These are phyloP conservation scores for Zasmidium citrigriseum DNA, from an alignment of 2,329 filamentous ascomycete genomes.

Conservation along the genomic window DNA sequence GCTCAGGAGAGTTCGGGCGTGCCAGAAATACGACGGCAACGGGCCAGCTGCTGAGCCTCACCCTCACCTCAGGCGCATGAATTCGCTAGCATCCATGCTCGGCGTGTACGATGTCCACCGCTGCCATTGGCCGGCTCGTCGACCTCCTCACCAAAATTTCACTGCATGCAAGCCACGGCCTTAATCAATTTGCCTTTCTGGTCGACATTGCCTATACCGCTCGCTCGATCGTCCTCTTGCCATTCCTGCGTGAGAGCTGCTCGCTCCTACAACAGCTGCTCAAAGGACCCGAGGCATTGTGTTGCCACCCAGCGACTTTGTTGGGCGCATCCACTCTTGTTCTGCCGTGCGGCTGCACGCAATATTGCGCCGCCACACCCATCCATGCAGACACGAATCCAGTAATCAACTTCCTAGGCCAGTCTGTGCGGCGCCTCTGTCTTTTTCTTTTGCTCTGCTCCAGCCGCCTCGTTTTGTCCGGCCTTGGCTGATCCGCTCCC, in stretches of 20 bases:
- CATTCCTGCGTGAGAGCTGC: not conserved
- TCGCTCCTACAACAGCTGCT: not conserved
- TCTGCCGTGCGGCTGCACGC: not conserved
- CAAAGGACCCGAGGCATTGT: constrained; percentile 1
- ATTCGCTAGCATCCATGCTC: not conserved
- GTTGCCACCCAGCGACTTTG: not conserved
- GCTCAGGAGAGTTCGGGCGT: not conserved
- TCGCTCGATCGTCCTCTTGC: too few relatives aligned
- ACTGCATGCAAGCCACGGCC: not conserved
- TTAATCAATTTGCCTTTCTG: constrained; percentile 3
- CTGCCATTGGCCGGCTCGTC: not conserved
- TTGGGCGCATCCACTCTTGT: not conserved
- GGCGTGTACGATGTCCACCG: not conserved
- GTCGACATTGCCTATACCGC: not conserved
- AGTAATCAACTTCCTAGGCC: not conserved
- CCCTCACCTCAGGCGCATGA: not conserved
- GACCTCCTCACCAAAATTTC: not conserved
- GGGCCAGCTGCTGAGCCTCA: not conserved
- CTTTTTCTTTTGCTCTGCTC: constrained; percentile 1
- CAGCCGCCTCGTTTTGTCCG: constrained; percentile 5
- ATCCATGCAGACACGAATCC: constrained; percentile 1
- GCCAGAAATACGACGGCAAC: not conserved
- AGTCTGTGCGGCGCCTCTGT: not conserved
- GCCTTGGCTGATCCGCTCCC: not conserved
- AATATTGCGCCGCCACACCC: constrained; percentile 4